Evolutionary conservation across 2,329 filamentous ascomycete genomes (phyloP), one percentile per base, ranked within the genome.

Genomic region (Purpureocillium lavendulum): DNA sequence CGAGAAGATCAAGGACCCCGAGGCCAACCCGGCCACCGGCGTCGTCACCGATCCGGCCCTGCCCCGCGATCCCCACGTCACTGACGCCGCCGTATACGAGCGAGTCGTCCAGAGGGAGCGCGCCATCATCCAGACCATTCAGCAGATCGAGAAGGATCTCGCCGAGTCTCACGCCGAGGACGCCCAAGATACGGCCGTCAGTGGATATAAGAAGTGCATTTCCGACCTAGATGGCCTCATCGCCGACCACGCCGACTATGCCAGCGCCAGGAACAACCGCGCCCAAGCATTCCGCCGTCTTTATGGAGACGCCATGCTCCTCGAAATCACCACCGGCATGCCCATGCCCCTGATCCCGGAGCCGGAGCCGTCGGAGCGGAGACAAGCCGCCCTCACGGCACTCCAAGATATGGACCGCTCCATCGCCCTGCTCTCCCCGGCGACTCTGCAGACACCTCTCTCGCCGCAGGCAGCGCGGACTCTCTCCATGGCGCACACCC

Each of bases 231-330:
- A 70, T 24, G 54, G 59, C 2, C 65, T 87, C 26, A 73, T 87
- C 31, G 52, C 64, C 3, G 59, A 72, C 17, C 56, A 77, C 39
- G 81, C 84, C 3, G 59, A 64, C 26, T 89, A 89, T 58, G 82
- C 84, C 16, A 85, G 81, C 46, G 82, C 79, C 6, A 73, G 77
- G 42, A 84, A 87, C 56, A 89, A 90, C 59, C 72, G 84, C 36
- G 84, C 81, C 3, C 85, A 89, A 57, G 70, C 81, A 8, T 50
- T 73, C 24, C 65, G 82, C 16, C 66, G 81, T 35, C 60, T 79
- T 40, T 78, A 82, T 45, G 80, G 80, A 10, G 79, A 84, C 52
- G 61, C 65, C 3, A 66, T 80, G 53, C 59, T 82, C 16, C 56
- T 78, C 29, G 49, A 57, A 17, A 55, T 61, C 17, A 61, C 60